A percentile compares a stretch with the other conserved stretches of the same genome.
These are phyloP conservation scores for Chaetothyriales sp. DNA, from an alignment of 2,329 filamentous ascomycete genomes.

Conservation along the genomic window DNA sequence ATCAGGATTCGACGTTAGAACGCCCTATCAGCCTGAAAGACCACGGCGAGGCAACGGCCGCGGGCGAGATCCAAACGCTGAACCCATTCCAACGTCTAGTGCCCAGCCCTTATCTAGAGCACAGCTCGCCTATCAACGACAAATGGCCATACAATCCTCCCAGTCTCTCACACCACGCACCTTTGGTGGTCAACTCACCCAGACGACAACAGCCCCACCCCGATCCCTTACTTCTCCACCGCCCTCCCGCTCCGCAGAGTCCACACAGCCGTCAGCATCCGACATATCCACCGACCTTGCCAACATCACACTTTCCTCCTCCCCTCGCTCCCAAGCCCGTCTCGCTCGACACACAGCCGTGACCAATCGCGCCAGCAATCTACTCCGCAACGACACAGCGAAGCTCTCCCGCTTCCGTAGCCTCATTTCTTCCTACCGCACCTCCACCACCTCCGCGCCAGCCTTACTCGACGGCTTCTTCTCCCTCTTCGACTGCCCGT, in stretches of 20 bases:
- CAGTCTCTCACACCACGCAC: constrained; percentile 66
- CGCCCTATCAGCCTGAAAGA: constrained; percentile 50
- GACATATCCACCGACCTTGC: constrained; percentile 30
- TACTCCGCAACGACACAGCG: constrained; percentile 61
- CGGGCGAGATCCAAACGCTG: constrained; percentile 76
- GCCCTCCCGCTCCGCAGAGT: constrained; percentile 11
- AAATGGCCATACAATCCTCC: constrained; percentile 79
- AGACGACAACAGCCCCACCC: constrained; percentile 18
- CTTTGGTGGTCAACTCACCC: constrained; percentile 68
- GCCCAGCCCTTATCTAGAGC: constrained; percentile 71
- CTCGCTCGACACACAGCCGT: constrained; percentile 70
- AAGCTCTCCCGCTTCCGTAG: constrained; percentile 69
- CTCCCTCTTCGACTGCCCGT: constrained; percentile 67
- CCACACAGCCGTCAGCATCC: constrained; percentile 18
- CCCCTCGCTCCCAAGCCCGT: constrained; percentile 53
- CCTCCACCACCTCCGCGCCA: constrained; percentile 53
- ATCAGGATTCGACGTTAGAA: constrained; percentile 66
- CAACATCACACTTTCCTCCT: constrained; percentile 35
- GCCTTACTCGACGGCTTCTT: constrained; percentile 82
- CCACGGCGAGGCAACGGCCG: constrained; percentile 46
- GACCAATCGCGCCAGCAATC: constrained; percentile 66
- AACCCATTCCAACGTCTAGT: constrained; percentile 61
- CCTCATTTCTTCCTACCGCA: constrained; percentile 65
- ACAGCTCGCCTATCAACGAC: constrained; percentile 80
- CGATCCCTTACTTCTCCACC: constrained; percentile 17